These are phyloP conservation scores for Mycena belliarum DNA, from an alignment of 768 basidiomycete genomes.

Conservation along the genomic window DNA sequence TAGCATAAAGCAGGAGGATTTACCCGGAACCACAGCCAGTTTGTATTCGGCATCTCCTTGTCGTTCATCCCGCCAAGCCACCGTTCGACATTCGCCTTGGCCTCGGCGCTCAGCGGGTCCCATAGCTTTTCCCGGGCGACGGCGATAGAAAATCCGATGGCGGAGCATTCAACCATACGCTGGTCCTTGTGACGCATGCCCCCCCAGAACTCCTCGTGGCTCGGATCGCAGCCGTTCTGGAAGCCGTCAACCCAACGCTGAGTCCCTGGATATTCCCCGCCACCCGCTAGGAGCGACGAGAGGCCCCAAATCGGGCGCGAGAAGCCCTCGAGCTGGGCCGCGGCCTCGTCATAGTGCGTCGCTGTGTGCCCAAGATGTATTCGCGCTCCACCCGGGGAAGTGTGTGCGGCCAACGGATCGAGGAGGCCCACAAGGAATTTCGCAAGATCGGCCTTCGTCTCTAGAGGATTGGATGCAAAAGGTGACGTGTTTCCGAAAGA, in stretches of 20 bases:
- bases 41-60: slow-evolving; percentile 83
- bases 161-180: slow-evolving; percentile 81
- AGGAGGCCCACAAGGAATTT: slow-evolving; percentile 59
- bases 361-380: slow-evolving; percentile 69
- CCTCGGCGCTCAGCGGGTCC: slow-evolving; percentile 54
- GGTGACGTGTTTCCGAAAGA: slow-evolving; percentile 40
- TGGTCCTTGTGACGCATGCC: slow-evolving; percentile 74
- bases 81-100: slow-evolving; percentile 56
- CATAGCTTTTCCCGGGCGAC: slow-evolving; percentile 66
- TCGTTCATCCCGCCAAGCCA: slow-evolving; percentile 80
- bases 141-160: slow-evolving; percentile 71
- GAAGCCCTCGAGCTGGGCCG: slow-evolving; percentile 76
- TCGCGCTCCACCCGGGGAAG: slow-evolving; percentile 71
- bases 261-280: slow-evolving; percentile 57
- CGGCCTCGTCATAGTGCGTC: slow-evolving; percentile 72
- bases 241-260: slow-evolving; percentile 69
- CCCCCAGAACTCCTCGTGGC: slow-evolving; percentile 74
- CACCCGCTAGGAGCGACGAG: slow-evolving; percentile 64
- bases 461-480: slow-evolving; percentile 59
- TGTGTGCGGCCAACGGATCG: slow-evolving; percentile 66
- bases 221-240: slow-evolving; percentile 66
- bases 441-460: slow-evolving; percentile 60
- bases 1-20: too few species aligned
- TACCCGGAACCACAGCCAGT: slow-evolving; percentile 83
- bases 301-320: slow-evolving; percentile 79